A percentile compares a stretch with the other conserved stretches of the same genome.
Evolutionary conservation across 148 eudicot genomes (phyloP).

Genomic region (Arctostaphylos glauca): DNA sequence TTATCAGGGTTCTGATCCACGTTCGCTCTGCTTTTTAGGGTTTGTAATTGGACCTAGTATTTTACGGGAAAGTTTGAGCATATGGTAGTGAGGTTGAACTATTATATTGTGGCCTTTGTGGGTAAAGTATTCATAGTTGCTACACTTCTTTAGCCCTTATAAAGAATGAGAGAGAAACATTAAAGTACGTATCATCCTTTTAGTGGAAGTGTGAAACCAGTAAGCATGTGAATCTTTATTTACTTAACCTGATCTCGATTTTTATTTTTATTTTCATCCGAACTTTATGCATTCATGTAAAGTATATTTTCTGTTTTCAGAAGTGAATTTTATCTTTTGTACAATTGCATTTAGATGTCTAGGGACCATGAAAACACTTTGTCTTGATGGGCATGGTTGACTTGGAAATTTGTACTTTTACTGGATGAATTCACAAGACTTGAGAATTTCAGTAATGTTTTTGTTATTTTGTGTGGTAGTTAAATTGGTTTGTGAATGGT

Average conservation of each 20-base stretch:
- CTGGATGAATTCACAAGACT: background rate
- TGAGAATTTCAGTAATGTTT: background rate
- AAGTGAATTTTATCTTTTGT: background rate
- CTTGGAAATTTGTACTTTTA: background rate
- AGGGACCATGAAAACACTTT: background rate
- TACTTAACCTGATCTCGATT: background rate
- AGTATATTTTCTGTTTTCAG: background rate
- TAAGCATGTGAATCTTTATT: background rate
- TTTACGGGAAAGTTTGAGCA: background rate
- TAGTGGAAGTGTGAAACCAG: background rate
- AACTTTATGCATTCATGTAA: background rate
- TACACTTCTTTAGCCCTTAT: background rate
- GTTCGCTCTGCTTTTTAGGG: background rate
- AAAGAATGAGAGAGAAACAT: background rate
- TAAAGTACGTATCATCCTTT: background rate
- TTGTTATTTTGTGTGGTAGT: background rate
- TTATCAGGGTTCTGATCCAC: background rate
- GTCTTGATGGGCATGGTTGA: background rate
- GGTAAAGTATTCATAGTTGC: background rate
- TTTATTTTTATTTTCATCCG: background rate
- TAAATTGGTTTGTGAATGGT: too few relatives aligned
- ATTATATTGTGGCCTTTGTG: background rate
- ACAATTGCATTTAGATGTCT: background rate
- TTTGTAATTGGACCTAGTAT: background rate
- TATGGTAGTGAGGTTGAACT: background rate